Base-by-base conservation (phyloP, 2,329 filamentous ascomycete species). In the Leptographium procerum region DNA sequence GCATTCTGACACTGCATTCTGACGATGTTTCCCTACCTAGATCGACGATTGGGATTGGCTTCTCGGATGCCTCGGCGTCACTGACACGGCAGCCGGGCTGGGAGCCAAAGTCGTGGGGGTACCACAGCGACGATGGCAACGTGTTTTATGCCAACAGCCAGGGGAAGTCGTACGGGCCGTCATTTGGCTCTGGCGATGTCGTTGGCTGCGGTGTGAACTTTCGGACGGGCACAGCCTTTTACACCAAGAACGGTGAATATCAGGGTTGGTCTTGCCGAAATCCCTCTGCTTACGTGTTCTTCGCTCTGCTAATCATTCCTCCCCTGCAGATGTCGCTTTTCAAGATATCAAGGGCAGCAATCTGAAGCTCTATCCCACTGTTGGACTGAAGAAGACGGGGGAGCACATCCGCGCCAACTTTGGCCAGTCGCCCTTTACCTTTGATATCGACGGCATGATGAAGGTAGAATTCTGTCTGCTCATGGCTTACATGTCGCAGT, bases 361-460 rank as follows among this genome's bases (percentile, higher is more conserved):
- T 61, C 78, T 81, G 13, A 81, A 81, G 66, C 69, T 89, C n/a
- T 91, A 85, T 67, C 84, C 84, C 24, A 75, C 78, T 0, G 73
- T 87, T 28, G 84, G 84, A n/a, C 73, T 88, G 56, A 87, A 86
- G 67, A 85, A 81, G 66, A 70, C 77, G 1, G 81, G 82, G 51
- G 84, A 87, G 65, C 77, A 82, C 63, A 69, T 87, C 59, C 72
- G 76, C 60, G 81, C 77, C 63, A 88, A 88, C 66, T 87, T 88
- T 72, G 84, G 84, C 52, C 83, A 86, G 70, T 81, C 80, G 57
- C 87, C 88, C 4, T 97, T 97, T 70, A 80, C 89, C 51, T 99
- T 87, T 72, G 89, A 96, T 69, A 97, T 99, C 65, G 89, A 96
- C 70, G 81, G 82, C 60, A 82, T 94, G 78, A 86, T 96, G 75